These are phyloP conservation scores for Aspergillus sp. DNA, from an alignment of 2,329 filamentous ascomycete genomes.

Conservation along the genomic window DNA sequence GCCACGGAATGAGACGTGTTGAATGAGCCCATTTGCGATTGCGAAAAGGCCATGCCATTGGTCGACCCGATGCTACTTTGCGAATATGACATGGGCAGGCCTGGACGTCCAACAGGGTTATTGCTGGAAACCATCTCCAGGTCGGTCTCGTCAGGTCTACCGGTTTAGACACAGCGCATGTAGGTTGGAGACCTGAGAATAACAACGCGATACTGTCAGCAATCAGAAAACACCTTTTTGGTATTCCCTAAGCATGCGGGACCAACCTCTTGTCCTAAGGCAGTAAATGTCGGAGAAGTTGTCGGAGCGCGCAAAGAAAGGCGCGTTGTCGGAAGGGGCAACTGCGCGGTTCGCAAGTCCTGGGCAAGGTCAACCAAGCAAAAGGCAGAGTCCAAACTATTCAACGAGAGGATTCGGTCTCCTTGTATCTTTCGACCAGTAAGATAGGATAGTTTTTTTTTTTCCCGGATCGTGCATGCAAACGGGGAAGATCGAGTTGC, in stretches of 20 bases:
- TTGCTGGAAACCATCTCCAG: slow-evolving; percentile 25
- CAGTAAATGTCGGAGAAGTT: slow-evolving; percentile 15
- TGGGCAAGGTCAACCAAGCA: neutral
- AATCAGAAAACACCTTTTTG: neutral
- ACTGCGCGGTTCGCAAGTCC: slow-evolving; percentile 8
- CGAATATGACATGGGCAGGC: slow-evolving; percentile 32
- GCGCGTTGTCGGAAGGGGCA: slow-evolving; percentile 26
- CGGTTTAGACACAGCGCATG: neutral
- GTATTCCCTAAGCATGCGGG: slow-evolving; percentile 11
- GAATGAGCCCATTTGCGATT: slow-evolving; percentile 36
- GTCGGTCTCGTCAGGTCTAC: slow-evolving; percentile 1
- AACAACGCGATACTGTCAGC: neutral
- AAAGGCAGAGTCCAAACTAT: neutral
- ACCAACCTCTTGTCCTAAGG: slow-evolving; percentile 17
- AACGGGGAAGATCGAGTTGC: slow-evolving; percentile 1
- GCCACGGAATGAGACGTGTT: slow-evolving; percentile 40
- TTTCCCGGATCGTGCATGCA: neutral
- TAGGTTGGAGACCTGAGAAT: neutral
- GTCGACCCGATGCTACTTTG: slow-evolving; percentile 32
- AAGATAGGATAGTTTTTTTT: neutral
- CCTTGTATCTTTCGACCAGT: neutral
- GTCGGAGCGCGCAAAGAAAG: slow-evolving; percentile 24
- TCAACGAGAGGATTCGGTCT: too few species aligned
- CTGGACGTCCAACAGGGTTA: slow-evolving; percentile 21
- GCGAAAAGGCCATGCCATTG: slow-evolving; percentile 34